Base-by-base conservation (phyloP, 805 yeast species). In the Saccharomycopsis fodiens region DNA sequence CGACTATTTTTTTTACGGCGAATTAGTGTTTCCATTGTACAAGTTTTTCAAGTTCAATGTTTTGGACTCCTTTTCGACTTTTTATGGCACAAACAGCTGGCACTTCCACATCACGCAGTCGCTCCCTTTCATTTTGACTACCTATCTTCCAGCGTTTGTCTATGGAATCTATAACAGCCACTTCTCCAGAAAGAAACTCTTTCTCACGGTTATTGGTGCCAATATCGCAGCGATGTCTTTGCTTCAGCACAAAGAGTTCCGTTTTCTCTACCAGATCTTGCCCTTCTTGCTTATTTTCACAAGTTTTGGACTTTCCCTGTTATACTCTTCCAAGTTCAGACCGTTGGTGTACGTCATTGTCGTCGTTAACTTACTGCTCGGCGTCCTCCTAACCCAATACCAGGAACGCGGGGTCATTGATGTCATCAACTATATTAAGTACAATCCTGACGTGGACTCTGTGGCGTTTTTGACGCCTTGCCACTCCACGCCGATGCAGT, bases 401-500 rank as follows among this genome's bases (percentile, higher is more conserved):
- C 91, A 93, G 58, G 98, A 93, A 64, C 68, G 84, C 16, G 99
- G 98, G 1, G 95, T 79, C 16, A 75, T 89, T 13, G 79, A 74
- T 32, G 81, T 88, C 0, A 70, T 83, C 10, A 62, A 74, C 12
- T 69, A 67, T 40, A 56, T 89, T 19, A 69, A 79, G 35, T 49
- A 62, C 19, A 59, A 67, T 29, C 55, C 63, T 3, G 54, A 58
- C 3, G 69, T 76, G 7, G 51, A 62, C 6, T 70, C 83, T 1
- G 64, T 89, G 23, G 95, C 96, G 0, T 85, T 93, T 54, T 61
- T 93, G 13, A 87, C 89, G 58, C 98, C 99, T 0, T 93, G 99
- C 57, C 99, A 93, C 61, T 89, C 97, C 0, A 91, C 97, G 0
- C 99, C 98, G 2, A 85, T 93, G 79, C 96, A 87, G 58, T 76